Percentiles rank a stretch among this genome's conserved stretches.
Conservation (phyloP, 768 basidiomycete species). For the Lyophyllum shimeji region DNA sequence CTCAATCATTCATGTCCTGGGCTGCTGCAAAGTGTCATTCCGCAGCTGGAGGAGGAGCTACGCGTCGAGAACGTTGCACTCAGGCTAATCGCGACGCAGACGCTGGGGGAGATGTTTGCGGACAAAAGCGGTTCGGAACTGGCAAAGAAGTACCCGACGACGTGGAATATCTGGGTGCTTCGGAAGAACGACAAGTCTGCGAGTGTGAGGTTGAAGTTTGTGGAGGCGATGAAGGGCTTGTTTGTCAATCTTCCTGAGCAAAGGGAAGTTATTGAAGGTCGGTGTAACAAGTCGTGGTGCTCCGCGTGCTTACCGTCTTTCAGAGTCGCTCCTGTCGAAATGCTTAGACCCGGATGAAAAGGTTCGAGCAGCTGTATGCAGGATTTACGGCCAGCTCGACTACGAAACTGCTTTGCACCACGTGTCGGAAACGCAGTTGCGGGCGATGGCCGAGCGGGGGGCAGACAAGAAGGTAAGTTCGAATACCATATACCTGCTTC, state of each 20-base stretch:
- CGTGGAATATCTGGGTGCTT: slow-evolving; percentile 84
- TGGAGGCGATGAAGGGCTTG: slow-evolving; percentile 66
- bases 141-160: slow-evolving; percentile 73
- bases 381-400: slow-evolving; percentile 78
- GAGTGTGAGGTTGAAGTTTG: slow-evolving; percentile 72
- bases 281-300: slow-evolving; percentile 16
- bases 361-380: slow-evolving; percentile 83
- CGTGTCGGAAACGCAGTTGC: slow-evolving; percentile 62
- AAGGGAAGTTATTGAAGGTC: slow-evolving; percentile 72
- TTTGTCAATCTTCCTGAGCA: slow-evolving; percentile 67
- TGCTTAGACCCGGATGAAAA: slow-evolving; percentile 89
- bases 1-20: slow-evolving; percentile 79
- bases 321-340: slow-evolving; percentile 63
- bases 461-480: slow-evolving; percentile 79
- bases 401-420: slow-evolving; percentile 90
- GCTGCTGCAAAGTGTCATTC: slow-evolving; percentile 86
- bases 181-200: slow-evolving; percentile 76
- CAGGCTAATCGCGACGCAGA: slow-evolving; percentile 80
- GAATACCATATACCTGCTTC: neutral
- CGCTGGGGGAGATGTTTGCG: slow-evolving; percentile 88
- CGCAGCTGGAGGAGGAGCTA: slow-evolving; percentile 89
- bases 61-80: slow-evolving; percentile 71
- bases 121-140: slow-evolving; percentile 75
- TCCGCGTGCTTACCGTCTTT: neutral
- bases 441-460: slow-evolving; percentile 65